Conservation (phyloP, 2,329 filamentous ascomycete species). For the Phoma sp. region DNA sequence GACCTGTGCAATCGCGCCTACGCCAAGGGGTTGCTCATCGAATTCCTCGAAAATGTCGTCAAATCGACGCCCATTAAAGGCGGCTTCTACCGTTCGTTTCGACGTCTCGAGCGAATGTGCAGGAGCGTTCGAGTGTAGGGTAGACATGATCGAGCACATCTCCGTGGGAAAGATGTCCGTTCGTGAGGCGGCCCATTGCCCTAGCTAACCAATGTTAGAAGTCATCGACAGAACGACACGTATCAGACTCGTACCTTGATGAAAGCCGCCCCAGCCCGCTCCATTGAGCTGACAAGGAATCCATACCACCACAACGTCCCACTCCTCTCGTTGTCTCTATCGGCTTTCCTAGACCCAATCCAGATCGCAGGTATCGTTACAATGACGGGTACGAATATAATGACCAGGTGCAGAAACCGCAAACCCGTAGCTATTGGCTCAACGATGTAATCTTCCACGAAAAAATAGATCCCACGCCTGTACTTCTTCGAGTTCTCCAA, state of each 20-base stretch:
- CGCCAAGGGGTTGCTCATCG: constrained; percentile 83
- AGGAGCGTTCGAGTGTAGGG: constrained; percentile 91
- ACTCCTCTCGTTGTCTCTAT: constrained; percentile 74
- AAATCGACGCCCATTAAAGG: constrained; percentile 81
- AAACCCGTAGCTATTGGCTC: constrained; percentile 88
- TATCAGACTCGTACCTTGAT: constrained; percentile 74
- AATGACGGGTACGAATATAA: constrained; percentile 92
- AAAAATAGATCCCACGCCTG: constrained; percentile 66
- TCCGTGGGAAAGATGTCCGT: constrained; percentile 95
- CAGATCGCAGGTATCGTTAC: constrained; percentile 79
- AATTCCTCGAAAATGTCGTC: constrained; percentile 97
- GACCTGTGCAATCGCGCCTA: constrained; percentile 96
- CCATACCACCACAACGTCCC: constrained; percentile 95
- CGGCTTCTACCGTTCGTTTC: constrained; percentile 77
- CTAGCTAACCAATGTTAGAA: constrained; percentile 64
- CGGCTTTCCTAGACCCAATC: constrained; percentile 70
- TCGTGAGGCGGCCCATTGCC: constrained; percentile 96
- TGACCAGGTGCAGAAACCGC: constrained; percentile 83
- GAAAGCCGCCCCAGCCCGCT: constrained; percentile 90
- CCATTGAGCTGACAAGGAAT: constrained; percentile 88
- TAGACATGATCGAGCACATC: constrained; percentile 92
- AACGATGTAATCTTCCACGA: constrained; percentile 73
- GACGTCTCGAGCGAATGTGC: constrained; percentile 85
- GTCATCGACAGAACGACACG: not conserved
- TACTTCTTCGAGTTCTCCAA: constrained; percentile 65